A percentile compares a stretch with the other conserved stretches of the same genome.
phyloP scores from a whole-genome alignment of 352 stramenopile genomes.

The Pythium insidiosum region DNA sequence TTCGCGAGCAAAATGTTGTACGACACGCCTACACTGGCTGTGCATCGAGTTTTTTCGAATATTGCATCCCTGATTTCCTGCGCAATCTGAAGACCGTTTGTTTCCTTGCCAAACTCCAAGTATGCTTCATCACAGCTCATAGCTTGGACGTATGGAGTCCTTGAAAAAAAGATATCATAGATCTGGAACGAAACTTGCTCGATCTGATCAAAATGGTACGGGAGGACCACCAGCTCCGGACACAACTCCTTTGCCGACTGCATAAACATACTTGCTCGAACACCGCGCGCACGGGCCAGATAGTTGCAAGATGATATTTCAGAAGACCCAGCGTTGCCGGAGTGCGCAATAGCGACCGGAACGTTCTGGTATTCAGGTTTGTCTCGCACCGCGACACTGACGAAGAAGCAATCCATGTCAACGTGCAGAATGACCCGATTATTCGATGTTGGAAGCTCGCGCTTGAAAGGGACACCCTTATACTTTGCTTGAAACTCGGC shows the following conservation, averaged over 20 bases:
- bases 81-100: slow-evolving; percentile 62
- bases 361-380: slow-evolving; percentile 60
- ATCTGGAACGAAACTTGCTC: slow-evolving; percentile 90
- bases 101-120: slow-evolving; percentile 73
- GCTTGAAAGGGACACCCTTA: slow-evolving; percentile 27
- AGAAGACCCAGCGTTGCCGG: slow-evolving; percentile 53
- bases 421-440: slow-evolving; percentile 91
- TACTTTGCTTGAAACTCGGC: slow-evolving; percentile 58
- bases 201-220: slow-evolving; percentile 91
- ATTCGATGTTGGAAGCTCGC: slow-evolving; percentile 21
- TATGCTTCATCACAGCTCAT: slow-evolving; percentile 96
- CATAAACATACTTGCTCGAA: slow-evolving; percentile 94
- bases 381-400: slow-evolving; percentile 82
- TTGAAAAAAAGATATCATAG: slow-evolving; percentile 87
- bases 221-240: slow-evolving; percentile 88
- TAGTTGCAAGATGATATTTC: slow-evolving; percentile 97
- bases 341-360: slow-evolving; percentile 91
- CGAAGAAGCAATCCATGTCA: slow-evolving; percentile 98
- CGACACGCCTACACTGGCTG: slow-evolving; percentile 89
- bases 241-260: slow-evolving; percentile 87
- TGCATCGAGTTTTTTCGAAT: slow-evolving; percentile 77
- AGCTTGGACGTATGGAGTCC: slow-evolving; percentile 87
- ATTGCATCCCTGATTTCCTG: slow-evolving; percentile 61
- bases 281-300: slow-evolving; percentile 82
- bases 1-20: slow-evolving; percentile 93